A percentile compares a stretch with the other conserved stretches of the same genome.
Conservation (phyloP, 2,329 filamentous ascomycete species). For the Fusarium solani-melongenae region DNA sequence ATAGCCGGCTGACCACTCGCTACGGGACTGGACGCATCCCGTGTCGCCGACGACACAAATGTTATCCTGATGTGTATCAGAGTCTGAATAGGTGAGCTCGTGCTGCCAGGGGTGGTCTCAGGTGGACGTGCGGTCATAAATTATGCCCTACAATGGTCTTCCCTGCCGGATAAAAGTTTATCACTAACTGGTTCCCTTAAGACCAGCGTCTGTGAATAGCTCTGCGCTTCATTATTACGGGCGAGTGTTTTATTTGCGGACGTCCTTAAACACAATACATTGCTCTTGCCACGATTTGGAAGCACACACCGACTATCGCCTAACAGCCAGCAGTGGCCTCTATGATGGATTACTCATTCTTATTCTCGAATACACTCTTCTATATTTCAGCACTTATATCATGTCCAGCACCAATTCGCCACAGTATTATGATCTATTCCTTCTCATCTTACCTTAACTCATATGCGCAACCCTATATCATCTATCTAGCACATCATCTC, state of each 20-base stretch:
- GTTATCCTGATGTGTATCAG: neutral
- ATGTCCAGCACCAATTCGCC: too few relatives aligned
- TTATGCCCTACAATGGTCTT: neutral
- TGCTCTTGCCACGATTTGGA: neutral
- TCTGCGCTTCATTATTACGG: neutral
- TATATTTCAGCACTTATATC: too few relatives aligned
- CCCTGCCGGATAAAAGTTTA: neutral
- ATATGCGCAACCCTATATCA: too few relatives aligned
- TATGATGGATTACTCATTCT: too few relatives aligned
- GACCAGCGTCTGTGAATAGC: neutral
- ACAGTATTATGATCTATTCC: too few relatives aligned
- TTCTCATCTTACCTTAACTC: too few relatives aligned
- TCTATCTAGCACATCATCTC: too few relatives aligned
- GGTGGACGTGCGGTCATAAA: neutral
- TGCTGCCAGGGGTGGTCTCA: neutral
- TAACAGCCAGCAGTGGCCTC: too few relatives aligned
- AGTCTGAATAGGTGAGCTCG: neutral
- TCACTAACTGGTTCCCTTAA: neutral
- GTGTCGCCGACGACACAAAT: neutral
- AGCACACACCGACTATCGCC: neutral
- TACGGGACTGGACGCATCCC: neutral
- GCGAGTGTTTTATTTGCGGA: neutral
- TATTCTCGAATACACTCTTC: too few relatives aligned
- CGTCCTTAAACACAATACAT: neutral
- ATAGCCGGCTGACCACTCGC: neutral